A percentile compares a stretch with the other conserved stretches of the same genome.
Conservation (phyloP, 1,284 basidiomycete genomes). For the Hemileia vastatrix region DNA sequence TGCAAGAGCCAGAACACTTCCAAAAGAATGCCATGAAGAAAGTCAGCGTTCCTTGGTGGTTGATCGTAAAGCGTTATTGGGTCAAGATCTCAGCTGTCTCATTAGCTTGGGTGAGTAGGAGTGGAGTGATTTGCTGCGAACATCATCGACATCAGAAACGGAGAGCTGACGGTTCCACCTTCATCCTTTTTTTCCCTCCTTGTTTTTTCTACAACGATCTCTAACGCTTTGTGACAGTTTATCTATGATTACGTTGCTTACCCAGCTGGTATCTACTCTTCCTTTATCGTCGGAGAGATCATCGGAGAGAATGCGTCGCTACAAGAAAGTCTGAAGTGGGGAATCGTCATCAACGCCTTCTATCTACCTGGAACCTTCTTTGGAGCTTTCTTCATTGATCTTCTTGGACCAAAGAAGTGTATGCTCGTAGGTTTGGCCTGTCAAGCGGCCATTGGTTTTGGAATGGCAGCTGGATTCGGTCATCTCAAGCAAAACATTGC, state of each 20-base stretch:
- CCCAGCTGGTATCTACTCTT: slow-evolving; percentile 72
- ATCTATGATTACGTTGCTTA: slow-evolving; percentile 60
- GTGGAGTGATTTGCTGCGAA: background rate
- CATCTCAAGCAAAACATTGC: slow-evolving; percentile 46
- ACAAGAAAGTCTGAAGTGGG: slow-evolving; percentile 45
- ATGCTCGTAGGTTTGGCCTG: slow-evolving; percentile 34
- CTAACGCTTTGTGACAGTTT: slow-evolving; percentile 52
- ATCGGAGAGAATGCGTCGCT: slow-evolving; percentile 52
- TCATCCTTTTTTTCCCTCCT: slow-evolving; percentile 15
- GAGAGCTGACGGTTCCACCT: background rate
- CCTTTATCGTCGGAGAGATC: slow-evolving; percentile 60
- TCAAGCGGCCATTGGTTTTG: slow-evolving; percentile 52
- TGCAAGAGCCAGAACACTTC: slow-evolving; percentile 67
- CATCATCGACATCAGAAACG: background rate
- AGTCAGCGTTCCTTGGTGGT: slow-evolving; percentile 59
- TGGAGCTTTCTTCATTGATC: slow-evolving; percentile 68
- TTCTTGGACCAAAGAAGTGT: slow-evolving; percentile 54
- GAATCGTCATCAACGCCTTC: slow-evolving; percentile 47
- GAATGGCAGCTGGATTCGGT: slow-evolving; percentile 34
- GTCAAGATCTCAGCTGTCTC: slow-evolving; percentile 59
- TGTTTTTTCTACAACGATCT: slow-evolving; percentile 36
- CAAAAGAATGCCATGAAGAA: slow-evolving; percentile 66
- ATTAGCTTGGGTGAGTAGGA: slow-evolving; percentile 54
- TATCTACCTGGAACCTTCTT: slow-evolving; percentile 56
- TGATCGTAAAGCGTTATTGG: slow-evolving; percentile 75